Percentiles rank a stretch among this genome's conserved stretches.
These are phyloP conservation scores for Biscogniauxia sp. DNA, from an alignment of 2,329 filamentous ascomycete genomes.

Conservation along the genomic window DNA sequence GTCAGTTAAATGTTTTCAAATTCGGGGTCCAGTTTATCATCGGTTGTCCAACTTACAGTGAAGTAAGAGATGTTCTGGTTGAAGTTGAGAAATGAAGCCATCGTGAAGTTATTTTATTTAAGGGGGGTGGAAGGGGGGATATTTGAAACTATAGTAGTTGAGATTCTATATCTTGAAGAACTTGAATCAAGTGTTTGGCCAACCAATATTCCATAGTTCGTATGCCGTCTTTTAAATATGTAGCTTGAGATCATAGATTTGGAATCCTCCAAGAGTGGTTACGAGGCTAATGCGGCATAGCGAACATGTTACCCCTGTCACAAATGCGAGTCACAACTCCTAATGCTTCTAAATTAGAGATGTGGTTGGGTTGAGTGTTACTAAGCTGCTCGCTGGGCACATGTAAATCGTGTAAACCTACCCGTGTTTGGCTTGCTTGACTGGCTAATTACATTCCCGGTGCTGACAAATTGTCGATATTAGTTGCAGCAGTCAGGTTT, in stretches of 20 bases:
- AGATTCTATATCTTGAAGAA: no score
- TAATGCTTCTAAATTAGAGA: not conserved
- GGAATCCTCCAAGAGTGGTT: not conserved
- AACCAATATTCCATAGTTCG: no score
- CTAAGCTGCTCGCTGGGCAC: not conserved
- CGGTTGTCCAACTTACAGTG: slow-evolving; percentile 22
- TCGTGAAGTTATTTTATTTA: slow-evolving; percentile 7
- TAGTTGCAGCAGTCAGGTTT: not conserved
- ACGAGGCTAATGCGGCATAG: not conserved
- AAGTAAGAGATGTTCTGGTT: slow-evolving; percentile 34
- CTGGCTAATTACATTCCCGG: not conserved
- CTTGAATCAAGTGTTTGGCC: not conserved
- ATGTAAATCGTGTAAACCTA: not conserved
- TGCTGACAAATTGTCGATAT: not conserved
- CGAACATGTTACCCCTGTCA: not conserved
- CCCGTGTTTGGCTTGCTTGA: not conserved
- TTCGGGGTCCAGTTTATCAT: not conserved
- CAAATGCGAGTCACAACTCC: not conserved
- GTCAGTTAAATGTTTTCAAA: slow-evolving; percentile 6
- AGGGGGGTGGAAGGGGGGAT: no score
- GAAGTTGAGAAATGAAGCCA: slow-evolving; percentile 25
- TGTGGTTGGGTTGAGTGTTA: not conserved
- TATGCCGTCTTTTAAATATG: not conserved
- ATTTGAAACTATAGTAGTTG: no score
- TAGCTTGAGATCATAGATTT: not conserved